Evolutionary conservation across 202 grass and related monocot species (phyloP).

Genomic region (Hordeum pubiflorum): DNA sequence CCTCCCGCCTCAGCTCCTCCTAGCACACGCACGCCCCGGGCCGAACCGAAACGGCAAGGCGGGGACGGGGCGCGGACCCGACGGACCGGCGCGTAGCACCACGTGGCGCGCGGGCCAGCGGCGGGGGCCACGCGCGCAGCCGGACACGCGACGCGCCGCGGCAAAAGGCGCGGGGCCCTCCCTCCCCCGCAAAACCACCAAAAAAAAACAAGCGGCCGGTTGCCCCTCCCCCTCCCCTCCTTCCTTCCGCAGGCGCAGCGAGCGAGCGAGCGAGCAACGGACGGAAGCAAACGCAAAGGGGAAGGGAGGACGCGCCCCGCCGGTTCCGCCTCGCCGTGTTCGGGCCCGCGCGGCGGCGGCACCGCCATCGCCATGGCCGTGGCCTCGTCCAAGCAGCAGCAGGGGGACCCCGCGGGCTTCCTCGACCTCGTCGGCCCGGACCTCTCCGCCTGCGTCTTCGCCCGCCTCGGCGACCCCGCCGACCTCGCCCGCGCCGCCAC

Average conservation of each 20-base stretch:
- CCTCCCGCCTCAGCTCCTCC: no score
- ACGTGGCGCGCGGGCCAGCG: no score
- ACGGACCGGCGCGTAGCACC: no score
- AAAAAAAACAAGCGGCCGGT: not conserved
- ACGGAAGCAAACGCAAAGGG: not conserved
- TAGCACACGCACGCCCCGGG: no score
- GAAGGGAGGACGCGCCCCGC: not conserved
- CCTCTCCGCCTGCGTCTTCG: slow-evolving; percentile 39
- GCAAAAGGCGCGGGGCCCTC: not conserved
- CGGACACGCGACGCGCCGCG: not conserved
- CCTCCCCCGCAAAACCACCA: not conserved
- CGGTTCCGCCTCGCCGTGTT: no score
- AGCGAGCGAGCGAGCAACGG: not conserved
- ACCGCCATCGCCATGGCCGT: not conserved
- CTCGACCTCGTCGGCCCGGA: slow-evolving; percentile 59
- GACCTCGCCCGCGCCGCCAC: slow-evolving; percentile 57
- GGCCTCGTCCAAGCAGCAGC: slow-evolving; percentile 17
- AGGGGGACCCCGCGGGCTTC: slow-evolving; percentile 25
- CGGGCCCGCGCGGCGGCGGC: not conserved
- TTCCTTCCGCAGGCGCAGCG: no score
- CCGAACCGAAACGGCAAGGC: no score
- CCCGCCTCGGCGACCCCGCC: slow-evolving; percentile 39
- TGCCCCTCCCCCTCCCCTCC: not conserved
- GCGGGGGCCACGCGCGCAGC: no score
- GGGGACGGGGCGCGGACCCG: no score